These are phyloP conservation scores for Vaccinium darrowii DNA, from an alignment of 148 eudicot genomes.

Conservation along the genomic window DNA sequence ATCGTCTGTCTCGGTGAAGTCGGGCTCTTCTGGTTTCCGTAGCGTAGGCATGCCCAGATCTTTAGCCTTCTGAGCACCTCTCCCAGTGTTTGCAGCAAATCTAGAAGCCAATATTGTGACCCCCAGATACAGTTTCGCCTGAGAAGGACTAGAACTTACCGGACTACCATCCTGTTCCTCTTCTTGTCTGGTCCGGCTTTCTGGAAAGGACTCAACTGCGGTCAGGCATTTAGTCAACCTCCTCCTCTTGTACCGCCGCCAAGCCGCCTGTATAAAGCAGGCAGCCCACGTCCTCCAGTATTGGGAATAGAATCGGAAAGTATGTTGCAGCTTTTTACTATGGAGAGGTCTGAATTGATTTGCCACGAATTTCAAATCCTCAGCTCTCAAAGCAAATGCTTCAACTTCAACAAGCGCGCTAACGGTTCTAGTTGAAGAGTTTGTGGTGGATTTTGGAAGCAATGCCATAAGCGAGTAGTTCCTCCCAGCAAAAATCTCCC, in stretches of 20 bases:
- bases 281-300: constrained; percentile 94
- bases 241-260: constrained; percentile 69
- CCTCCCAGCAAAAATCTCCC: constrained; percentile 79
- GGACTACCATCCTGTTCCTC: constrained; percentile 21
- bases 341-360: constrained; percentile 83
- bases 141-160: constrained; percentile 31
- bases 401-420: constrained; percentile 60
- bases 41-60: constrained; percentile 52
- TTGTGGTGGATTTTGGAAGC: constrained; percentile 50
- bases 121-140: constrained; percentile 47
- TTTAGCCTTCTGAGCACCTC: constrained; percentile 58
- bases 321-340: constrained; percentile 81
- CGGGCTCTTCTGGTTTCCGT: constrained; percentile 87
- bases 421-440: constrained; percentile 68
- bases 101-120: constrained; percentile 70
- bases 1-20: constrained; percentile 69
- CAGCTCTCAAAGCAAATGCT: constrained; percentile 63
- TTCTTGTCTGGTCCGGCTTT: constrained; percentile 25
- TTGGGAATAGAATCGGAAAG: constrained; percentile 73
- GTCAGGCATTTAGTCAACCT: constrained; percentile 41
- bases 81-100: constrained; percentile 79
- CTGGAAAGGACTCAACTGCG: constrained; percentile 21
- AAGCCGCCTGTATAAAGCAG: constrained; percentile 83
- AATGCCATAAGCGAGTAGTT: constrained; percentile 65
- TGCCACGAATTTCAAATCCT: constrained; percentile 72